Evolutionary conservation across 2,329 filamentous ascomycete species (phyloP).

Genomic region (Aspergillus novoparasiticus): DNA sequence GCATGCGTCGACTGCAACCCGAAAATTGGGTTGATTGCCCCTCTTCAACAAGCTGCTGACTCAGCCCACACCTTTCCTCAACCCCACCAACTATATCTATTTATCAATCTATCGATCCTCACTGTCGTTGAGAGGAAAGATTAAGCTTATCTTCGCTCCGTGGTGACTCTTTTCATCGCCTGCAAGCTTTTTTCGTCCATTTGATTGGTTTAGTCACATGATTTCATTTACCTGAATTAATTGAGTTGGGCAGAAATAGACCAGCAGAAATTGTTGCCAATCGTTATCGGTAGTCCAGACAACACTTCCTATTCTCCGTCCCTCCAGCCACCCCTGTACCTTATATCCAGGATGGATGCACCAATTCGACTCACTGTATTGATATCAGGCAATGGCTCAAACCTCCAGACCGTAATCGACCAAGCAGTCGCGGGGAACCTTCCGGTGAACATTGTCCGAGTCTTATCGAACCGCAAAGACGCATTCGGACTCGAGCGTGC

Average conservation of each 20-base stretch:
- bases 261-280: neutral
- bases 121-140: neutral
- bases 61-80: constrained; percentile 1
- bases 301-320: neutral
- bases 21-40: neutral
- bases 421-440: constrained; percentile 53
- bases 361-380: constrained; percentile 64
- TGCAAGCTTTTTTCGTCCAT: no score
- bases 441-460: constrained; percentile 60
- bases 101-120: neutral
- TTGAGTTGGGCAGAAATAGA: neutral
- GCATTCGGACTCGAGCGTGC: constrained; percentile 68
- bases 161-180: neutral
- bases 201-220: no score
- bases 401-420: constrained; percentile 77
- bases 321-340: neutral
- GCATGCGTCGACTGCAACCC: neutral
- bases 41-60: neutral
- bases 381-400: constrained; percentile 74
- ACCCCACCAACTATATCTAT: constrained; percentile 1
- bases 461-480: constrained; percentile 67
- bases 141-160: neutral
- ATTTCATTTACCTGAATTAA: neutral
- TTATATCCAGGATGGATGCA: constrained; percentile 27
- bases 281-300: neutral